These are phyloP conservation scores for Hygrocybe coccinea DNA, from an alignment of 768 basidiomycete genomes.

Conservation along the genomic window DNA sequence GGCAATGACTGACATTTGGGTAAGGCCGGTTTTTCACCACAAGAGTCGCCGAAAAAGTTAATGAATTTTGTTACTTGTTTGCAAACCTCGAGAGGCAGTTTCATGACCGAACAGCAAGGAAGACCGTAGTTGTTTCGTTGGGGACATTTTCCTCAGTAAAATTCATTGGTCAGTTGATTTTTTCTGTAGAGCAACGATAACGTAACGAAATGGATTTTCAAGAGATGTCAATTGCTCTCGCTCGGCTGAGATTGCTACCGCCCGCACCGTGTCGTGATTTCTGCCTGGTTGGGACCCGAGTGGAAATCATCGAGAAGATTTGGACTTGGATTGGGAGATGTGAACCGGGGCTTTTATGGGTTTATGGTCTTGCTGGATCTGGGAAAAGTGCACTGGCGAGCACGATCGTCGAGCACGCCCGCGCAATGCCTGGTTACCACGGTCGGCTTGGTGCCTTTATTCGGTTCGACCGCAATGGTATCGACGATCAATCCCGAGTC, in stretches of 20 bases:
- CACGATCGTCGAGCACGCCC: slow-evolving; percentile 5
- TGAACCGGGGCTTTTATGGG: not conserved
- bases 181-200: too few relatives aligned
- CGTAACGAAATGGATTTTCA: too few relatives aligned
- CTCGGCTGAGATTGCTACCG: too few relatives aligned
- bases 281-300: not conserved
- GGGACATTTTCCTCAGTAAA: too few relatives aligned
- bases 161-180: too few relatives aligned
- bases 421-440: not conserved
- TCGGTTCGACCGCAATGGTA: slow-evolving; percentile 9
- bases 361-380: not conserved
- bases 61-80: not conserved
- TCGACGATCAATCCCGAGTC: slow-evolving; percentile 8
- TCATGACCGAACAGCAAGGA: not conserved
- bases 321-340: not conserved
- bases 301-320: not conserved
- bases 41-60: not conserved
- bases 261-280: not conserved
- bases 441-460: slow-evolving; percentile 14
- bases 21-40: not conserved
- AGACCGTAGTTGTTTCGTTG: too few relatives aligned
- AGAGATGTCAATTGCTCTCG: too few relatives aligned
- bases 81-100: not conserved
- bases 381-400: slow-evolving; percentile 17
- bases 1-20: not conserved